Percentiles rank a stretch among this genome's conserved stretches.
These are phyloP conservation scores for Candida ovalis DNA, from an alignment of 805 yeast species.

Conservation along the genomic window DNA sequence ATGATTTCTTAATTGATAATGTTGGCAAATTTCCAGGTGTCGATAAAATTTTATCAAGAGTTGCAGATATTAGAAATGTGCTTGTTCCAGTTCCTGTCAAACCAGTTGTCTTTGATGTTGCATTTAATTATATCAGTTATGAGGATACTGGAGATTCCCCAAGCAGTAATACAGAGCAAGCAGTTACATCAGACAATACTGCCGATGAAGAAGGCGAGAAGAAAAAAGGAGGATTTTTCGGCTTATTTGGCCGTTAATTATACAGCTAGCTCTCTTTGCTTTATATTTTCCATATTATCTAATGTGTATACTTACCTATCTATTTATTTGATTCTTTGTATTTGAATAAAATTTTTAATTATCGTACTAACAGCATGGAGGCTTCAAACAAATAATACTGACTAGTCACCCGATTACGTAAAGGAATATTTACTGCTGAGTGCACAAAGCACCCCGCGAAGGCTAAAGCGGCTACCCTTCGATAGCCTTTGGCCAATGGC, in stretches of 20 bases:
- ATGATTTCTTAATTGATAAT: slow-evolving; percentile 28
- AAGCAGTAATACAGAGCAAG: background rate
- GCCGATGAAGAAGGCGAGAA: slow-evolving; percentile 17
- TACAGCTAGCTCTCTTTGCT: background rate
- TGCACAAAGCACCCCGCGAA: too few relatives aligned
- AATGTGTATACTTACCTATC: background rate
- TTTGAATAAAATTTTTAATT: too few relatives aligned
- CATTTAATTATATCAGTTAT: slow-evolving; percentile 73
- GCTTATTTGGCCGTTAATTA: slow-evolving; percentile 56
- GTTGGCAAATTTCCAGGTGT: slow-evolving; percentile 27
- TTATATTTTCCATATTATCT: background rate
- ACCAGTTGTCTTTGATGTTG: slow-evolving; percentile 90
- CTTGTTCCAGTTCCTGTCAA: slow-evolving; percentile 67
- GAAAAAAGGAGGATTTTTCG: slow-evolving; percentile 67
- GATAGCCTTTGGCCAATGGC: too few relatives aligned
- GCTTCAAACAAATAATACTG: too few relatives aligned
- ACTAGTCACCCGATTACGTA: too few relatives aligned
- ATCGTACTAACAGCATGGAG: too few relatives aligned
- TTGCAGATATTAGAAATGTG: slow-evolving; percentile 29
- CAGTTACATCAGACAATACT: slow-evolving; percentile 12
- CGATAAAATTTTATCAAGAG: slow-evolving; percentile 28
- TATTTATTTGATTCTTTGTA: background rate
- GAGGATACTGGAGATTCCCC: slow-evolving; percentile 25
- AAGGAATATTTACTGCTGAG: too few relatives aligned
- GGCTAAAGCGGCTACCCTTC: too few relatives aligned